These are phyloP conservation scores for Rhodotorula kratochvilovae DNA, from an alignment of 768 basidiomycete genomes.

Conservation along the genomic window DNA sequence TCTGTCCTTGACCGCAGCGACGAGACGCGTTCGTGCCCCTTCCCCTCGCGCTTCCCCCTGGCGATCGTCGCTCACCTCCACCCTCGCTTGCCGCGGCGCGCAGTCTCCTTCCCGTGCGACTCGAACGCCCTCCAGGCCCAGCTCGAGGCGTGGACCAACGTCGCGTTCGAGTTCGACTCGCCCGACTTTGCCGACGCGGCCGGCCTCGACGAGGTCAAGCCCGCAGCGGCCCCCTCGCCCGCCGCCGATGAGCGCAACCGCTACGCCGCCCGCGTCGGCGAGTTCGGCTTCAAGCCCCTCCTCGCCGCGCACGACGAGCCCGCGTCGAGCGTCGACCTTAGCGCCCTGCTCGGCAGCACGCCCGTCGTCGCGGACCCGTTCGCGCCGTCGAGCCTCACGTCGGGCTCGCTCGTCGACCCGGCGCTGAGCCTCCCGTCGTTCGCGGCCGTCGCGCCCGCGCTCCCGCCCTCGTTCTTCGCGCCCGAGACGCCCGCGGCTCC, in stretches of 20 bases:
- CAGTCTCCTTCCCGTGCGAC: slow-evolving; percentile 37
- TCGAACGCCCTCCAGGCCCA: slow-evolving; percentile 30
- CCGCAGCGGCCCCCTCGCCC: not conserved
- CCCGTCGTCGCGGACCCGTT: slow-evolving; percentile 15
- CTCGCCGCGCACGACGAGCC: not conserved
- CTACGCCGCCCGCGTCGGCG: slow-evolving; percentile 5
- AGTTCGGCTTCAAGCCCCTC: slow-evolving; percentile 1
- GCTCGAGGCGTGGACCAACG: slow-evolving; percentile 40
- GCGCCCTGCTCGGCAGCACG: not conserved
- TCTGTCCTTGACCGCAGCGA: slow-evolving; percentile 21
- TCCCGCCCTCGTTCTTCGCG: slow-evolving; percentile 38
- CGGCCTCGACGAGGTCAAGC: slow-evolving; percentile 1
- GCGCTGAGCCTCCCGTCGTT: slow-evolving; percentile 28
- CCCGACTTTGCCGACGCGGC: slow-evolving; percentile 25
- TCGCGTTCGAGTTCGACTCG: slow-evolving; percentile 39
- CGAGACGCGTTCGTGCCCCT: slow-evolving; percentile 9
- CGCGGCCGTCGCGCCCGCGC: not conserved
- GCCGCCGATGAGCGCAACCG: not conserved
- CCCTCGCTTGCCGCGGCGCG: too few species aligned
- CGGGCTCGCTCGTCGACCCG: slow-evolving; percentile 33
- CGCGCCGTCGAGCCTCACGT: not conserved
- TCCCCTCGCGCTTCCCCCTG: not conserved
- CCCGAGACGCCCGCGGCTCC: slow-evolving; percentile 42
- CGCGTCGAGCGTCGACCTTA: not conserved
- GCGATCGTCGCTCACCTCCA: not conserved